Conservation (phyloP, 2,329 filamentous ascomycete genomes). For the Neonectria faginata region DNA sequence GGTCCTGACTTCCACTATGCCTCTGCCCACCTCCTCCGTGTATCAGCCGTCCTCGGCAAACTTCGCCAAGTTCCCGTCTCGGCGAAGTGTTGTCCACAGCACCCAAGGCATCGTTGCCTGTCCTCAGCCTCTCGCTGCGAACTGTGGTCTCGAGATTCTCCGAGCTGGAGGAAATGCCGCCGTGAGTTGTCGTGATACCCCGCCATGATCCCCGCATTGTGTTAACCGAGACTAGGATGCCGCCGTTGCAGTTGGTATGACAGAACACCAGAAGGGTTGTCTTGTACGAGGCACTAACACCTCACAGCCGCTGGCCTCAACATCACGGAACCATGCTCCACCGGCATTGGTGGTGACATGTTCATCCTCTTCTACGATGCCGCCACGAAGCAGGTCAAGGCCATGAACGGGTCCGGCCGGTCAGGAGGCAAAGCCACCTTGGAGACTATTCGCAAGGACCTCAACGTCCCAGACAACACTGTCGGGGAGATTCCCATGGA, state of each 20-base stretch:
- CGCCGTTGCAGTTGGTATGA: slow-evolving; percentile 87
- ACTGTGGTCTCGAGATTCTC: slow-evolving; percentile 88
- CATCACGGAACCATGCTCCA: slow-evolving; percentile 91
- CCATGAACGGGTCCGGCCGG: slow-evolving; percentile 94
- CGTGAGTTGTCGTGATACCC: slow-evolving; percentile 63
- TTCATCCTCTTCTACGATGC: slow-evolving; percentile 95
- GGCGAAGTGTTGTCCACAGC: slow-evolving; percentile 92
- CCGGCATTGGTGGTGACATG: slow-evolving; percentile 96
- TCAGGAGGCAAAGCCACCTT: slow-evolving; percentile 76
- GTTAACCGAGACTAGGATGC: slow-evolving; percentile 74
- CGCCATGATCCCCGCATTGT: neutral
- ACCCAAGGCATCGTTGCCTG: slow-evolving; percentile 91
- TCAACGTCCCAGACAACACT: slow-evolving; percentile 72
- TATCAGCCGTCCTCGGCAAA: slow-evolving; percentile 59
- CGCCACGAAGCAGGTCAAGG: slow-evolving; percentile 81
- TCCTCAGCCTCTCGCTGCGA: slow-evolving; percentile 88
- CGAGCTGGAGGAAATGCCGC: slow-evolving; percentile 92
- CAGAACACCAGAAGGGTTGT: neutral
- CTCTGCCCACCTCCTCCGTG: slow-evolving; percentile 60
- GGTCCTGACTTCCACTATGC: slow-evolving; percentile 53
- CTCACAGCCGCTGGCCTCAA: slow-evolving; percentile 84
- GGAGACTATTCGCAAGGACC: slow-evolving; percentile 74
- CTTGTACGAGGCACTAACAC: neutral
- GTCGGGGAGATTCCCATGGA: slow-evolving; percentile 74
- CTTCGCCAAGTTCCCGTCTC: slow-evolving; percentile 78